Conservation (phyloP, 768 basidiomycete species). For the Naematelia encephala region DNA sequence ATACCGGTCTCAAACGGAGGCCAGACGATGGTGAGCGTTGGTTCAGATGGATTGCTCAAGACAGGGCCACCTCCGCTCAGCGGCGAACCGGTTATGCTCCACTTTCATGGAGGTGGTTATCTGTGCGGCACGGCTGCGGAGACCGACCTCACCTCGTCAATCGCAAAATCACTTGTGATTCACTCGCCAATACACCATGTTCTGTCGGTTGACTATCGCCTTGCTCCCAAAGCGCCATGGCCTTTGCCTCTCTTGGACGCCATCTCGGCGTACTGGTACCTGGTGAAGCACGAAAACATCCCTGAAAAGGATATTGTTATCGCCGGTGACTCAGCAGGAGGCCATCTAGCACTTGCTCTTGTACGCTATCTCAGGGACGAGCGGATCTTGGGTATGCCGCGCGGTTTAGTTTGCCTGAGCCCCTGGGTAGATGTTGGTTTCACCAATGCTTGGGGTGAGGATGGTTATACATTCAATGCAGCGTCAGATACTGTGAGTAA, state of each 20-base stretch:
- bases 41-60: neutral
- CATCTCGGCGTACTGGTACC: constrained; percentile 76
- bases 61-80: constrained; percentile 6
- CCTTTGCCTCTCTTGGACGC: constrained; percentile 84
- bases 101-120: constrained; percentile 45
- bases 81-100: constrained; percentile 34
- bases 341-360: constrained; percentile 75
- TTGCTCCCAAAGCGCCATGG: constrained; percentile 91
- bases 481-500: constrained; percentile 32
- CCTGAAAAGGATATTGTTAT: constrained; percentile 73
- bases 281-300: constrained; percentile 72
- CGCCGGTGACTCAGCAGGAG: constrained; percentile 89
- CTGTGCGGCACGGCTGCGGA: constrained; percentile 43
- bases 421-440: constrained; percentile 84
- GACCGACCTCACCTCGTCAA: constrained; percentile 36
- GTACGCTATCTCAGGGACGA: constrained; percentile 90
- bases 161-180: constrained; percentile 31
- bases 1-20: constrained; percentile 25
- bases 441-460: constrained; percentile 37
- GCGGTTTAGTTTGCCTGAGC: constrained; percentile 79
- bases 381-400: constrained; percentile 58
- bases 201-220: constrained; percentile 71
- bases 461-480: constrained; percentile 27
- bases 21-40: constrained; percentile 20
- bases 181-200: constrained; percentile 41